Evolutionary conservation across 78 protist species (phyloP), one percentile per base, ranked within the genome.

Genomic region (Dictyostelium intermedium): DNA sequence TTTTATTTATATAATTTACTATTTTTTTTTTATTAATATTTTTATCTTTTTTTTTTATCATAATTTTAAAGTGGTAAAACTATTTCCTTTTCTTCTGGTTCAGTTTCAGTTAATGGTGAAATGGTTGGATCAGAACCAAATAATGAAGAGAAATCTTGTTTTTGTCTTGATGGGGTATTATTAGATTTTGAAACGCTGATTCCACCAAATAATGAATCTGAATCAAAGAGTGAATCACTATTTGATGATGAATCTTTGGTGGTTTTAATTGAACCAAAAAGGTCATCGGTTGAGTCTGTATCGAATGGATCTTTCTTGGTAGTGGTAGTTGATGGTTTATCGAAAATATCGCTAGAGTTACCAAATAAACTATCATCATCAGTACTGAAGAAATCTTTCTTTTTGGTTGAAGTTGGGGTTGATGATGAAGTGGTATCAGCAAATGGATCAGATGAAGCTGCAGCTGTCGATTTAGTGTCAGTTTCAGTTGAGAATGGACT

Each of bases 171-270:
- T 25, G 87, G n/a, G 14, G 72, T 45, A 25, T 9, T n/a, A 27
- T 37, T 45, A 14, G 47, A 14, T 69, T 69, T 80, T 16, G 84
- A 34, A 25, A 60, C 81, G 34, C 72, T 61, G 20, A 73, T 43
- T 39, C 83, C 93, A 37, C 94, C 94, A 69, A 89, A 89, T 45
- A 89, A 30, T 43, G 94, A 89, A 23, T 89, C 94, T 66, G 87
- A 80, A 78, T 89, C 87, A 69, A 89, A 89, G 14, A 72, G 79
- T 11, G 35, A 9, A 34, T 43, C 23, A 3, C 78, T 30, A 2
- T n/a, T 35, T 37, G 77, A 61, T 5, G 56, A 11, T 23, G 85
- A 9, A 4, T 82, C 23, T 8, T 16, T 43, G 0, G 69, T 20
- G 11, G 27, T 10, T n/a, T 53, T 60, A 27, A 20, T 30, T 45